These are phyloP conservation scores for Pycnococcus provasolii DNA, from an alignment of 139 green algal species.

Conservation along the genomic window DNA sequence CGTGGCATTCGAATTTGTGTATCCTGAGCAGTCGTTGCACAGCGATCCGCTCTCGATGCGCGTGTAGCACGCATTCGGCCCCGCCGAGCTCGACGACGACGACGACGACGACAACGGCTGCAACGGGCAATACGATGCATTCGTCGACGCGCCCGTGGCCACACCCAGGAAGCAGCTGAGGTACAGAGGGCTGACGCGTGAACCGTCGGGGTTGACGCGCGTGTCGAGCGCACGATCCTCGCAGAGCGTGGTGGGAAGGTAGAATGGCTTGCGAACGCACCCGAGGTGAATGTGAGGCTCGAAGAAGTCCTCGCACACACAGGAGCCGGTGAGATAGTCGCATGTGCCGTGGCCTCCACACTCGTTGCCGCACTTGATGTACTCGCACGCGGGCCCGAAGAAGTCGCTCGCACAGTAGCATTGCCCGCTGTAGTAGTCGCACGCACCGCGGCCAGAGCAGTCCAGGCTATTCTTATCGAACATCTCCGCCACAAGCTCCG, in stretches of 20 bases:
- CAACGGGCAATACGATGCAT: background rate
- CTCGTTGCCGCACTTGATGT: constrained; percentile 7
- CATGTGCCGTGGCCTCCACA: constrained; percentile 15
- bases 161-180: constrained; percentile 10
- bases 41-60: background rate
- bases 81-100: background rate
- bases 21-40: constrained; percentile 12
- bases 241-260: constrained; percentile 13
- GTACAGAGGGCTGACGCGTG: background rate
- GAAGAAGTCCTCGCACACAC: constrained; percentile 11
- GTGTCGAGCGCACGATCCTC: constrained; percentile 10
- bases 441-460: constrained; percentile 8
- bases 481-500: background rate
- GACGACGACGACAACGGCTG: background rate
- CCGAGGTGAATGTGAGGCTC: background rate
- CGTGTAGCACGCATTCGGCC: background rate
- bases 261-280: background rate
- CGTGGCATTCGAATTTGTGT: background rate
- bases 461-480: background rate
- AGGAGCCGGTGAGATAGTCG: constrained; percentile 4
- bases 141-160: background rate
- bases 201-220: background rate
- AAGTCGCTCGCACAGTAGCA: constrained; percentile 11
- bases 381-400: constrained; percentile 18
- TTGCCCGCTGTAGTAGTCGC: constrained; percentile 8